Evolutionary conservation across 257 asterid genomes (phyloP).

Genomic region (Solanum etuberosum): DNA sequence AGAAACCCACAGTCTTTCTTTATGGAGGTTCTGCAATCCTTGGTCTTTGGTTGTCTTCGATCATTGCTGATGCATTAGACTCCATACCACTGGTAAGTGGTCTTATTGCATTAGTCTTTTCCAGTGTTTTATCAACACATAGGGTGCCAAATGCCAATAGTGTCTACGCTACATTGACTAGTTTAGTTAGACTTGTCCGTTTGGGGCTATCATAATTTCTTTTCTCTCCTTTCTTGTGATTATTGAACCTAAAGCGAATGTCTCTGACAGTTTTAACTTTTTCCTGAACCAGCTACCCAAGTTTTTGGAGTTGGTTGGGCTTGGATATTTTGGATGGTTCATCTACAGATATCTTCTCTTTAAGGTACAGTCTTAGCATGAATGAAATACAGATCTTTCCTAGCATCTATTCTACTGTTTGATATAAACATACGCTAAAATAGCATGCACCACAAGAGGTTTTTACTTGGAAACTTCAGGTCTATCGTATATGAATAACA

Average conservation of each 20-base stretch:
- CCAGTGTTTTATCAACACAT: not conserved
- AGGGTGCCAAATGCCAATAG: not conserved
- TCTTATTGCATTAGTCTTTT: not conserved
- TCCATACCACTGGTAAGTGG: conserved; percentile 2
- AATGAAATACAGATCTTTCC: not conserved
- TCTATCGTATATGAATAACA: not conserved
- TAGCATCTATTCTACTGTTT: not conserved
- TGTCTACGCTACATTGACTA: not conserved
- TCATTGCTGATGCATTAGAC: not conserved
- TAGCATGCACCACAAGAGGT: not conserved
- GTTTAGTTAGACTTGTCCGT: not conserved
- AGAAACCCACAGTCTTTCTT: not conserved
- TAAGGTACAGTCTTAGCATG: conserved; percentile 1
- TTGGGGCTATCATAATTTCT: not conserved
- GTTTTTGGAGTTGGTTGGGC: conserved; percentile 12
- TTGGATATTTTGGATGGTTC: conserved; percentile 17
- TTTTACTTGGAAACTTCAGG: not conserved
- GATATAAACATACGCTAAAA: not conserved
- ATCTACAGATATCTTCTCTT: conserved; percentile 12
- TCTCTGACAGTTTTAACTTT: not conserved
- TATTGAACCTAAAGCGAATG: not conserved
- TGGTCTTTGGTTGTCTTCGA: conserved; percentile 5
- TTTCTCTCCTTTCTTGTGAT: not conserved
- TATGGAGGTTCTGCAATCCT: not conserved
- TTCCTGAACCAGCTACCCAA: conserved; percentile 3